Percentiles rank a stretch among this genome's conserved stretches.
phyloP scores from a whole-genome alignment of 495 filamentous ascomycete species.

The Trichocladium antarcticum region DNA sequence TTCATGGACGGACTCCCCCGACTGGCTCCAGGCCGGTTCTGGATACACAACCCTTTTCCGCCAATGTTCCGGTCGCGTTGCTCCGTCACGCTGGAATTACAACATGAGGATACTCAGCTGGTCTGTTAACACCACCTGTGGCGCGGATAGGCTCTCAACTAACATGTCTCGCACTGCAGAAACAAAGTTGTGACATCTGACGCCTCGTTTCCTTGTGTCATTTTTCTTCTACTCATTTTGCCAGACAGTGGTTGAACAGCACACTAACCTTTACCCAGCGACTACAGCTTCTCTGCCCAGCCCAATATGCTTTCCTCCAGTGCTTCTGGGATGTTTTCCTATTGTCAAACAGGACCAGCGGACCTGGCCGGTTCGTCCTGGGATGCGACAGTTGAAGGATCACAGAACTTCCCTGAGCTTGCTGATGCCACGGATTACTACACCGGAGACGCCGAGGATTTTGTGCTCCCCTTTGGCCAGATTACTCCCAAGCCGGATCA shows the following conservation, averaged over 20 bases:
- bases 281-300: slow-evolving; percentile 41
- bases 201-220: slow-evolving; percentile 22
- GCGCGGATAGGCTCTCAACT: slow-evolving; percentile 7
- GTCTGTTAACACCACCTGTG: slow-evolving; percentile 26
- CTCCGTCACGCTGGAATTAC: neutral
- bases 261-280: slow-evolving; percentile 43
- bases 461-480: slow-evolving; percentile 38
- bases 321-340: slow-evolving; percentile 42
- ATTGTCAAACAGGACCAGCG: slow-evolving; percentile 44
- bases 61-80: neutral
- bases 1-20: too few species aligned
- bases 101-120: slow-evolving; percentile 20
- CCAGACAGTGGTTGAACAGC: slow-evolving; percentile 29
- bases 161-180: slow-evolving; percentile 28
- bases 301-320: slow-evolving; percentile 38
- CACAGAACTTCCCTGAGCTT: slow-evolving; percentile 42
- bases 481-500: slow-evolving; percentile 41
- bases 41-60: too few species aligned
- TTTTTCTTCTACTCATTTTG: slow-evolving; percentile 17
- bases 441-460: slow-evolving; percentile 39
- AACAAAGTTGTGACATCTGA: slow-evolving; percentile 42
- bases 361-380: slow-evolving; percentile 41
- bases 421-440: slow-evolving; percentile 26
- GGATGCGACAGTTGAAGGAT: slow-evolving; percentile 41
- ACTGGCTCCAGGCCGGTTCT: too few species aligned